Conservation (phyloP, 2,329 filamentous ascomycete species). For the Aspergillus sp. region DNA sequence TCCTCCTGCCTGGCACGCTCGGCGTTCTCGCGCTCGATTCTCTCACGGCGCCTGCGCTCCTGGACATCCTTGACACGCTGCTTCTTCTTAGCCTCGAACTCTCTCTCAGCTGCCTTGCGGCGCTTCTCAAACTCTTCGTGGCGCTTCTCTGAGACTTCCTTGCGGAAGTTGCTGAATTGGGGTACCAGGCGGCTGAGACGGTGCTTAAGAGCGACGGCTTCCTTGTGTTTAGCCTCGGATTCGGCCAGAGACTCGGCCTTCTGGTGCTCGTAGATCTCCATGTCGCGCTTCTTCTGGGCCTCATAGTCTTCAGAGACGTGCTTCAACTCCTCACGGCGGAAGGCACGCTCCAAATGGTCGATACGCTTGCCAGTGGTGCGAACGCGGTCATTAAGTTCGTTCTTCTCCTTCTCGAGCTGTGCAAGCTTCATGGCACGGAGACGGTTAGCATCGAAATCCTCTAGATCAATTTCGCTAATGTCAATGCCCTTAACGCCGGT, state of each 20-base stretch:
- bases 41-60: slow-evolving; percentile 79
- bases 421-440: slow-evolving; percentile 93
- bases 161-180: slow-evolving; percentile 80
- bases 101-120: slow-evolving; percentile 84
- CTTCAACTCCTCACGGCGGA: slow-evolving; percentile 93
- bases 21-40: slow-evolving; percentile 78
- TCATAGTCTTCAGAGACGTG: slow-evolving; percentile 85
- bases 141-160: slow-evolving; percentile 78
- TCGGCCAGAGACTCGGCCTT: slow-evolving; percentile 78
- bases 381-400: slow-evolving; percentile 86
- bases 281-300: slow-evolving; percentile 73
- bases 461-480: slow-evolving; percentile 68
- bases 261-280: slow-evolving; percentile 74
- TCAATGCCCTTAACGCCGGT: slow-evolving; percentile 80
- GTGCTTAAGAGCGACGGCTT: slow-evolving; percentile 90
- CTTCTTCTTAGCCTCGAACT: slow-evolving; percentile 88
- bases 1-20: slow-evolving; percentile 78
- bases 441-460: slow-evolving; percentile 82
- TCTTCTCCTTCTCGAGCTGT: slow-evolving; percentile 97
- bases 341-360: slow-evolving; percentile 94
- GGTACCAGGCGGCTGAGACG: slow-evolving; percentile 81
- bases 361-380: slow-evolving; percentile 92
- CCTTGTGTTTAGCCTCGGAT: slow-evolving; percentile 83
- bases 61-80: slow-evolving; percentile 84
- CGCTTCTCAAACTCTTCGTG: slow-evolving; percentile 96